These are phyloP conservation scores for Termitomyces sp. DNA, from an alignment of 1,284 basidiomycete species.

Conservation along the genomic window DNA sequence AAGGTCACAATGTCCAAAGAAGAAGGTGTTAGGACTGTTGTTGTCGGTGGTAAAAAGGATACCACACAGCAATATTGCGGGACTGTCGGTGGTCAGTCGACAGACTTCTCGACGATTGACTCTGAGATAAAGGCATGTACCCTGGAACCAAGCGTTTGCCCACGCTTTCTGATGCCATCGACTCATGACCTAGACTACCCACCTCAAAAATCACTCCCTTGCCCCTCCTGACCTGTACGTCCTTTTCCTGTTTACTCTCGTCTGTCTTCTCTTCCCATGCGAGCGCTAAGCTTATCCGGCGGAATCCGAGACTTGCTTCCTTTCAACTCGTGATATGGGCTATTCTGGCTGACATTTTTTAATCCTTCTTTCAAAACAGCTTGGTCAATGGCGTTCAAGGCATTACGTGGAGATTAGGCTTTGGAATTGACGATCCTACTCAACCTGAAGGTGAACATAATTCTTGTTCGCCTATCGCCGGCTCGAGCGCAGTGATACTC, in stretches of 20 bases:
- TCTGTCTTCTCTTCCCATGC: conserved; percentile 13
- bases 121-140: conserved; percentile 52
- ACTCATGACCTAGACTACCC: conserved; percentile 34
- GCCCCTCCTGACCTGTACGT: conserved; percentile 62
- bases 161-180: conserved; percentile 1
- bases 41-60: conserved; percentile 48
- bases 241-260: background rate
- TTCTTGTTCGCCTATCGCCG: background rate
- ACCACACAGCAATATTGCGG: conserved; percentile 56
- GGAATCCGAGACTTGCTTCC: conserved; percentile 12
- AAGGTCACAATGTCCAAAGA: conserved; percentile 60
- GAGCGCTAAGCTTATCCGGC: conserved; percentile 10
- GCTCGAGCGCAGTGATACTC: background rate
- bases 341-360: background rate
- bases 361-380: conserved; percentile 19
- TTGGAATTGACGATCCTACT: conserved; percentile 46
- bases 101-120: conserved; percentile 54
- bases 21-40: conserved; percentile 52
- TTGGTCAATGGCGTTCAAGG: conserved; percentile 47
- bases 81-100: conserved; percentile 56
- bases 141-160: conserved; percentile 3
- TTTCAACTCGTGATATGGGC: conserved; percentile 5
- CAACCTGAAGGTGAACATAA: conserved; percentile 47
- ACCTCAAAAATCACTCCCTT: conserved; percentile 50
- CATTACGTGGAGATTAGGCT: conserved; percentile 58